Percentiles rank a stretch among this genome's conserved stretches.
These are phyloP conservation scores for Hypoxylon lenormandii DNA, from an alignment of 495 filamentous ascomycete species.

Conservation along the genomic window DNA sequence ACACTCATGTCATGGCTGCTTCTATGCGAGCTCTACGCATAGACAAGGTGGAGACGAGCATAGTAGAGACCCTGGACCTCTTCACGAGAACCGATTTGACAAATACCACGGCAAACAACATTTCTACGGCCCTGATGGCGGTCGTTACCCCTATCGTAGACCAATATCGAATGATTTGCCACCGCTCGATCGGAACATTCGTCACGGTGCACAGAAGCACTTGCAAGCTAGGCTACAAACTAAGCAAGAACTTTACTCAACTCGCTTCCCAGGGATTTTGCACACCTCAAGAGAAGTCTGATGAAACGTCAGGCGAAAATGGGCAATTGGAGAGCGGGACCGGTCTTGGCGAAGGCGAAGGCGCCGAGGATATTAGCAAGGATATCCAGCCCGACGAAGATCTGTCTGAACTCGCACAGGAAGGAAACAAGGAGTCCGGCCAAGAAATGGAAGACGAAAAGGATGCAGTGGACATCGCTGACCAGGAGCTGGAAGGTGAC, in stretches of 20 bases:
- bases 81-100: constrained; percentile 64
- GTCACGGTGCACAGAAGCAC: constrained; percentile 71
- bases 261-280: constrained; percentile 90
- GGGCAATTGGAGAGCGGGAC: constrained; percentile 91
- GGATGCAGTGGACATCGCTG: constrained; percentile 94
- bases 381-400: constrained; percentile 94
- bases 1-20: constrained; percentile 67
- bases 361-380: constrained; percentile 96
- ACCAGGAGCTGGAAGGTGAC: constrained; percentile 86
- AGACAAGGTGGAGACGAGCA: constrained; percentile 60
- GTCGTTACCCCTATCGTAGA: constrained; percentile 77
- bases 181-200: constrained; percentile 64
- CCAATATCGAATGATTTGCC: constrained; percentile 74
- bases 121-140: constrained; percentile 71
- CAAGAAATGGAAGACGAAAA: constrained; percentile 80
- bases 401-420: constrained; percentile 87
- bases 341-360: constrained; percentile 94
- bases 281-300: constrained; percentile 80
- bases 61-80: constrained; percentile 61
- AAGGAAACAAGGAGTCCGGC: constrained; percentile 76
- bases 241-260: constrained; percentile 79
- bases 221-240: constrained; percentile 77
- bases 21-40: constrained; percentile 70
- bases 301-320: constrained; percentile 70
- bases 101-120: constrained; percentile 56